phyloP scores from a whole-genome alignment of 495 filamentous ascomycete genomes.

The Cryomyces minteri region DNA sequence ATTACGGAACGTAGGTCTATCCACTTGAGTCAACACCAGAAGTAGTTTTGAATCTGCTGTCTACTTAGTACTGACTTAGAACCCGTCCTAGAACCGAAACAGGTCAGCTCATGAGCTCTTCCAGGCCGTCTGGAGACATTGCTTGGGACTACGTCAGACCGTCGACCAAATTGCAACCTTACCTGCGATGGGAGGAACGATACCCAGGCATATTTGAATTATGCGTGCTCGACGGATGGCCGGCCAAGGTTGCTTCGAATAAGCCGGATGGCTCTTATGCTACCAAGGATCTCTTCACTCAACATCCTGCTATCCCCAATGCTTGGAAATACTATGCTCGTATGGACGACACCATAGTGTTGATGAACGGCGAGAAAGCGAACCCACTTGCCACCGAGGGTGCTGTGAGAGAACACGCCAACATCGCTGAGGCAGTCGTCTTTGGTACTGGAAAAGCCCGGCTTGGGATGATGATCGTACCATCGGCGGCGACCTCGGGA shows the following conservation, averaged over 20 bases:
- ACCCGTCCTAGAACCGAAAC: conserved; percentile 39
- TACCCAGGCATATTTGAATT: conserved; percentile 19
- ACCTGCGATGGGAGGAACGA: conserved; percentile 11
- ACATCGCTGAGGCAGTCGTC: conserved; percentile 38
- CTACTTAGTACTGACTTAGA: too few species aligned
- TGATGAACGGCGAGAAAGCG: conserved; percentile 53
- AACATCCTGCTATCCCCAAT: conserved; percentile 38
- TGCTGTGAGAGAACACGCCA: conserved; percentile 27
- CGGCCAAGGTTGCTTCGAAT: conserved; percentile 33
- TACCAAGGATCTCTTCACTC: conserved; percentile 42
- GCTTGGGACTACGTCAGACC: conserved; percentile 26
- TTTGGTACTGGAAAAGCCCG: conserved; percentile 24
- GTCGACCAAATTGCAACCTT: conserved; percentile 10
- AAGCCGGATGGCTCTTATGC: conserved; percentile 32
- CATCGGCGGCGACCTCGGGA: background rate
- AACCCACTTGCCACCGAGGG: conserved; percentile 45
- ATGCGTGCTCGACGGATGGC: conserved; percentile 31
- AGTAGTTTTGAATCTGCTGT: background rate
- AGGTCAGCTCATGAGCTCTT: conserved; percentile 37
- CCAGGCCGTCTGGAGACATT: conserved; percentile 23
- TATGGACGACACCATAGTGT: conserved; percentile 42
- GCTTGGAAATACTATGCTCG: conserved; percentile 48
- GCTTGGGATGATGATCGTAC: conserved; percentile 16
- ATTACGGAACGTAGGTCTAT: too few species aligned
- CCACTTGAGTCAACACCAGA: too few species aligned